Evolutionary conservation across 345 rosid species (phyloP).

Genomic region (Salix brachista): DNA sequence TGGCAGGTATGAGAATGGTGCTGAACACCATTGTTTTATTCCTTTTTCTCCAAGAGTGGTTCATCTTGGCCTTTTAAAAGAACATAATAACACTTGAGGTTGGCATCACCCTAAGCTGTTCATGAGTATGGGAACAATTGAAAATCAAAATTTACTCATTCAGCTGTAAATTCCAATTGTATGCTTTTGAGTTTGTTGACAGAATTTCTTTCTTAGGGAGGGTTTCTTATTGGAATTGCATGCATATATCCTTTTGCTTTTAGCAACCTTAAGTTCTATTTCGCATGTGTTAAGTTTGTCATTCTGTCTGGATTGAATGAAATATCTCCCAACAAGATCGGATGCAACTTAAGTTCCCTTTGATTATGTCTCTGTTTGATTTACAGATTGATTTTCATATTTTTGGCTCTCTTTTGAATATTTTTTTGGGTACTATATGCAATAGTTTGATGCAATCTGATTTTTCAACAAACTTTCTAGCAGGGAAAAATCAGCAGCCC

Average conservation of each 20-base stretch:
- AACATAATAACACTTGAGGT: background rate
- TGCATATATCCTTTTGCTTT: background rate
- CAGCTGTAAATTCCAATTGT: background rate
- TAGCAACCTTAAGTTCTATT: background rate
- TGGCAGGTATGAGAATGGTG: background rate
- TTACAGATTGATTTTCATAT: background rate
- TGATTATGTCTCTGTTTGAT: background rate
- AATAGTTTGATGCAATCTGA: background rate
- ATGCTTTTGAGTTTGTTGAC: background rate
- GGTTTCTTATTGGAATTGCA: background rate
- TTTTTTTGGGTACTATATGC: background rate
- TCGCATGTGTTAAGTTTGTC: background rate
- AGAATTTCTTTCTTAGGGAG: background rate
- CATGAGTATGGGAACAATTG: background rate
- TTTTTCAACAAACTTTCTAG: background rate
- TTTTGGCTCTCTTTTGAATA: background rate
- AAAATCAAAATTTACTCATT: background rate
- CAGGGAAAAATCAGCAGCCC: conserved; percentile 9
- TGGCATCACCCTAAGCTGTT: too few relatives aligned
- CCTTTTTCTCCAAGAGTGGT: background rate
- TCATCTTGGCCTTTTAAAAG: background rate
- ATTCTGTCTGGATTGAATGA: background rate
- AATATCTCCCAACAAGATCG: background rate
- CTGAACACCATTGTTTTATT: background rate
- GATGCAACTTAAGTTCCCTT: background rate